Conservation (phyloP, 1,284 basidiomycete species). For the Cerioporus squamosus region DNA sequence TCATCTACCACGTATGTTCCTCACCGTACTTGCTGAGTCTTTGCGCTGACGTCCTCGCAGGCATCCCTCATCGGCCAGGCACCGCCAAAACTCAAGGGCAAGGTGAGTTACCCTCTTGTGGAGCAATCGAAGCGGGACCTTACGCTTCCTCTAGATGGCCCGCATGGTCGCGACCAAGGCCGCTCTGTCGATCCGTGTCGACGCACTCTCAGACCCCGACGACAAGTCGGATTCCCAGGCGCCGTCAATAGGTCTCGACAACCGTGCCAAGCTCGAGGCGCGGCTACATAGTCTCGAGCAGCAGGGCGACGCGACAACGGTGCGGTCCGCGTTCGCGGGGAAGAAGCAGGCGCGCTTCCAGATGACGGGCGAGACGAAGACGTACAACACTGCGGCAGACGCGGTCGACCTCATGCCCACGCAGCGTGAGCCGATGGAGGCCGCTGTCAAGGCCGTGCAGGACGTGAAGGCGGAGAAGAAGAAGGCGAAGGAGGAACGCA, state of each 20-base stretch:
- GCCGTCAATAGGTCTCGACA: conserved; percentile 89
- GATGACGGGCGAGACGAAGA: conserved; percentile 74
- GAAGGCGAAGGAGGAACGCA: conserved; percentile 71
- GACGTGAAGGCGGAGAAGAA: conserved; percentile 86
- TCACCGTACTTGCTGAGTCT: conserved; percentile 3
- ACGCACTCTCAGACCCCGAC: conserved; percentile 92
- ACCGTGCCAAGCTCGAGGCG: conserved; percentile 94
- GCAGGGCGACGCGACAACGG: conserved; percentile 71
- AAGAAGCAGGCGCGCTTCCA: conserved; percentile 81
- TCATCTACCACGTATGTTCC: conserved; percentile 88
- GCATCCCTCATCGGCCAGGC: conserved; percentile 97
- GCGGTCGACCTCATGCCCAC: conserved; percentile 81
- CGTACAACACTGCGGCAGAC: conserved; percentile 85
- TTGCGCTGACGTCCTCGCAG: conserved; percentile 41
- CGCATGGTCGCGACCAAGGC: conserved; percentile 99
- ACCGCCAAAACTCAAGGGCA: conserved; percentile 97
- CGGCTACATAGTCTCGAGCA: conserved; percentile 90
- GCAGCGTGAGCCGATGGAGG: conserved; percentile 76
- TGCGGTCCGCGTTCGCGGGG: conserved; percentile 62
- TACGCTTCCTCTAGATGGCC: conserved; percentile 75
- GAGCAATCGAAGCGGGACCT: background rate
- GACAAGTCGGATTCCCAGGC: conserved; percentile 85
- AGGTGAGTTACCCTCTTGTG: conserved; percentile 51
- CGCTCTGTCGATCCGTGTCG: conserved; percentile 94
- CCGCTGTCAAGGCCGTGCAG: conserved; percentile 65